phyloP scores from a whole-genome alignment of 257 asterid species.

The Solanum ossicruentum region DNA sequence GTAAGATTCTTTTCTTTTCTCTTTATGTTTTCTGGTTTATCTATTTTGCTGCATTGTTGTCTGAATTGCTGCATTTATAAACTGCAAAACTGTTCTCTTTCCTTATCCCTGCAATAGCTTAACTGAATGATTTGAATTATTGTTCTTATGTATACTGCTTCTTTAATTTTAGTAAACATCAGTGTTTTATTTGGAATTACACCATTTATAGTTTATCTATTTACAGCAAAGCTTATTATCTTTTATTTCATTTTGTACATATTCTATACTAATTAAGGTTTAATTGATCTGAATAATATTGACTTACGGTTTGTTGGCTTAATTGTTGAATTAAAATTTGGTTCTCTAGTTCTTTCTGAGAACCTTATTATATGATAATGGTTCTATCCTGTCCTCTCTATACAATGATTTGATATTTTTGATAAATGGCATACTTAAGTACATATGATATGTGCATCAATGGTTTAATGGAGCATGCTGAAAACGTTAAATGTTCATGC shows the following conservation, averaged over 20 bases:
- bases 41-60: background rate
- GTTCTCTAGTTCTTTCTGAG: background rate
- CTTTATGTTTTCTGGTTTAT: background rate
- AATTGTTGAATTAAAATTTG: background rate
- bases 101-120: background rate
- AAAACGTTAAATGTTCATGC: background rate
- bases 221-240: background rate
- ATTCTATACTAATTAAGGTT: background rate
- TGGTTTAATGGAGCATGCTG: background rate
- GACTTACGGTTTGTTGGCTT: background rate
- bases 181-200: background rate
- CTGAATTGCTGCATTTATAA: background rate
- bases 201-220: background rate
- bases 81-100: background rate
- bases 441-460: background rate
- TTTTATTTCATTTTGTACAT: background rate
- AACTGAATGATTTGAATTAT: background rate
- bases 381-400: background rate
- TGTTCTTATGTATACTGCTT: background rate
- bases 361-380: background rate
- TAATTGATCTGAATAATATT: background rate
- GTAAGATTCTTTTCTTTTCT: background rate
- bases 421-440: background rate
- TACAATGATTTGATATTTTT: background rate
- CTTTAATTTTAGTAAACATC: background rate